A percentile compares a stretch with the other conserved stretches of the same genome.
These are phyloP conservation scores for Botrytis paeoniae DNA, from an alignment of 2,329 filamentous ascomycete species.

Conservation along the genomic window DNA sequence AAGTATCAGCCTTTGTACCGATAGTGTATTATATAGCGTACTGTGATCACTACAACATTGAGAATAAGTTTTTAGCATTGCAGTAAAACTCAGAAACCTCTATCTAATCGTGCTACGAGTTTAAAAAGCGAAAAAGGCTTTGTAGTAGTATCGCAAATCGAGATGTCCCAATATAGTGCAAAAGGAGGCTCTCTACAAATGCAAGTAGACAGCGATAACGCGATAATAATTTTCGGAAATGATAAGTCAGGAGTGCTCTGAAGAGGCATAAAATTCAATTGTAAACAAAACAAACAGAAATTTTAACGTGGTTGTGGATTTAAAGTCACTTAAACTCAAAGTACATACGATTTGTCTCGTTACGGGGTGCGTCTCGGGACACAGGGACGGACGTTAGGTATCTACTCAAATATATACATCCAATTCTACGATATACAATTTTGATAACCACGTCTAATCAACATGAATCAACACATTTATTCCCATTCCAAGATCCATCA, in stretches of 20 bases:
- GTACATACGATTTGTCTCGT: neutral
- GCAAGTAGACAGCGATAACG: too few species aligned
- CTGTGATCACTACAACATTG: conserved; percentile 10
- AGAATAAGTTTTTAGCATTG: conserved; percentile 4
- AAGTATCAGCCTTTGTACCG: conserved; percentile 12
- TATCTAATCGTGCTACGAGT: neutral
- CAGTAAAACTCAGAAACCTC: conserved; percentile 3
- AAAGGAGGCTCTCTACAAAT: too few species aligned
- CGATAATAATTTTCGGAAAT: too few species aligned
- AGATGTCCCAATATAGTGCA: neutral
- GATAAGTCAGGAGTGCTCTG: too few species aligned
- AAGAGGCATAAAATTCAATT: too few species aligned
- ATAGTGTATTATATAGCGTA: conserved; percentile 16
- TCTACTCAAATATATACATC: neutral
- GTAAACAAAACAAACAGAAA: too few species aligned
- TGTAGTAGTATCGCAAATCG: neutral
- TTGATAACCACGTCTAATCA: neutral
- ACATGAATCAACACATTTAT: neutral
- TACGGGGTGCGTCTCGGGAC: too few species aligned
- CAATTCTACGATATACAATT: neutral
- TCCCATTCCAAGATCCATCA: neutral
- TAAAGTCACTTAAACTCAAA: neutral
- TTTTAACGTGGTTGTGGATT: too few species aligned
- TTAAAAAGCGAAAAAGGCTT: conserved; percentile 2
- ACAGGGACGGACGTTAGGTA: neutral